Conservation (phyloP, 192 early-diverging fungal genomes). For the Linderina pennispora region DNA sequence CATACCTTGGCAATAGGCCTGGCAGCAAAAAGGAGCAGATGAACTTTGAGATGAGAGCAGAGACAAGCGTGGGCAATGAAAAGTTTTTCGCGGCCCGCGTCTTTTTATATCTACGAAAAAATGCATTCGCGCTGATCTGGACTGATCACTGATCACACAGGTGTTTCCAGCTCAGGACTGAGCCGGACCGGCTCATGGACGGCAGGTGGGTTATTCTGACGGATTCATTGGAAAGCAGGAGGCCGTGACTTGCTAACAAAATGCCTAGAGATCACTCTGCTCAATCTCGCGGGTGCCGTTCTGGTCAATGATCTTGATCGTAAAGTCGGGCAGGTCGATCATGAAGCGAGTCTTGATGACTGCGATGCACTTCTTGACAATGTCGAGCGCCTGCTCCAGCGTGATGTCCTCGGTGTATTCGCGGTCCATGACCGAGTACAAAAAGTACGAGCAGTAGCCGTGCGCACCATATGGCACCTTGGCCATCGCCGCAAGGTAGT, state of each 20-base stretch:
- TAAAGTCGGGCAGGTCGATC: conserved; percentile 76
- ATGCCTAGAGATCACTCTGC: neutral
- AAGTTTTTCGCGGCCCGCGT: no score
- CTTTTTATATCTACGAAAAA: no score
- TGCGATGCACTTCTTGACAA: conserved; percentile 77
- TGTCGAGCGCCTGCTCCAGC: conserved; percentile 75
- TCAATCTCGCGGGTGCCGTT: conserved; percentile 61
- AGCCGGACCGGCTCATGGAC: no score
- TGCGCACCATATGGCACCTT: conserved; percentile 87
- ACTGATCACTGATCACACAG: no score
- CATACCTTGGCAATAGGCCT: no score
- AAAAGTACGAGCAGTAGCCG: conserved; percentile 89
- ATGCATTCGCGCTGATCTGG: no score
- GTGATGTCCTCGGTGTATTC: conserved; percentile 79
- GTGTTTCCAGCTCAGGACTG: no score
- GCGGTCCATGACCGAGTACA: conserved; percentile 85
- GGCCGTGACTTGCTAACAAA: no score
- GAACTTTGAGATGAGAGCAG: neutral
- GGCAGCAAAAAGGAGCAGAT: neutral
- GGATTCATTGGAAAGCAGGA: no score
- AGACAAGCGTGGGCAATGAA: neutral
- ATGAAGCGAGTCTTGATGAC: conserved; percentile 83
- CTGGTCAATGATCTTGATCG: conserved; percentile 79
- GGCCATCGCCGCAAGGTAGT: conserved; percentile 75
- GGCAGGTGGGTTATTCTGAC: no score